phyloP scores from a whole-genome alignment of 495 filamentous ascomycete genomes.

The Margaritispora aquatica region DNA sequence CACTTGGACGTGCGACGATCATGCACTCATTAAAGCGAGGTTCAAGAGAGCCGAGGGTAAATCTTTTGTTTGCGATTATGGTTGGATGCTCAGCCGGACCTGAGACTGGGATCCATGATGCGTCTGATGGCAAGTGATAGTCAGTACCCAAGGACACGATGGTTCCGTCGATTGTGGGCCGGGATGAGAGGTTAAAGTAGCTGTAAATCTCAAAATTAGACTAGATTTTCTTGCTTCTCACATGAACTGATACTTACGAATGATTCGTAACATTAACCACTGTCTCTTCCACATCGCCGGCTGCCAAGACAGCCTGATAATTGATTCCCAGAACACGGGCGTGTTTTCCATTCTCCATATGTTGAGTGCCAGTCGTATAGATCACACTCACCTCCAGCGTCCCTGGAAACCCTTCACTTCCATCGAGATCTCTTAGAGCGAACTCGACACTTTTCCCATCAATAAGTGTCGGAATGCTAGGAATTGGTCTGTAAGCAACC shows the following conservation, averaged over 20 bases:
- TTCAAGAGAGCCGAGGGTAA: constrained; percentile 58
- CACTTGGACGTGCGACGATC: constrained; percentile 50
- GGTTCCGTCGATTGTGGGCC: constrained; percentile 67
- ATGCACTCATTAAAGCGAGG: constrained; percentile 90
- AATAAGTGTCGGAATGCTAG: constrained; percentile 46
- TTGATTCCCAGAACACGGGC: constrained; percentile 68
- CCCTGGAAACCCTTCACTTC: constrained; percentile 83
- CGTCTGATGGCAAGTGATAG: constrained; percentile 67
- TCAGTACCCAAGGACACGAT: constrained; percentile 64
- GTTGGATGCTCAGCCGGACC: constrained; percentile 46
- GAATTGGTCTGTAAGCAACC: constrained; percentile 40
- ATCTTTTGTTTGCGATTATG: constrained; percentile 55
- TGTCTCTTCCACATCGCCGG: constrained; percentile 69
- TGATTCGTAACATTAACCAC: constrained; percentile 91
- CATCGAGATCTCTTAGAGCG: constrained; percentile 63
- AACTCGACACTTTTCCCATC: constrained; percentile 77
- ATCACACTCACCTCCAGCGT: constrained; percentile 70
- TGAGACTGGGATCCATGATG: constrained; percentile 58
- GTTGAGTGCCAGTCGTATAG: constrained; percentile 69
- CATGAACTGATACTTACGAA: constrained; percentile 50
- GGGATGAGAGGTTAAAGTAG: constrained; percentile 84
- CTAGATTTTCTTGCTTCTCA: not conserved
- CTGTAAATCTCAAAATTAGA: constrained; percentile 46
- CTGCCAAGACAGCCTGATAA: constrained; percentile 80
- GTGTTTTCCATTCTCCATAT: constrained; percentile 50